Evolutionary conservation across 495 filamentous ascomycete genomes (phyloP).

Genomic region (Platismatia glauca): DNA sequence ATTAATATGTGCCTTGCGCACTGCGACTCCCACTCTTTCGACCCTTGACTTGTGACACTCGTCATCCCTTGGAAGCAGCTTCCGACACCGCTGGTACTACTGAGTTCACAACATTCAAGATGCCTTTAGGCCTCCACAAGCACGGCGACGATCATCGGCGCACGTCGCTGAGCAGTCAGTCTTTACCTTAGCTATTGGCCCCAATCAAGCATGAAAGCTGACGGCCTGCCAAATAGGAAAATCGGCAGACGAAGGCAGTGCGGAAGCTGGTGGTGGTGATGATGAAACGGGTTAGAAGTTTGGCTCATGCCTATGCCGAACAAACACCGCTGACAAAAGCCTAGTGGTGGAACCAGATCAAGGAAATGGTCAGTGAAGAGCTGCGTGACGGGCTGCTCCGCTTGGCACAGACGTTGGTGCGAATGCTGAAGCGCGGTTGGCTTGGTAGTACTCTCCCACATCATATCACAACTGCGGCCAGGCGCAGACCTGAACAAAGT

Average conservation of each 20-base stretch:
- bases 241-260: conserved; percentile 42
- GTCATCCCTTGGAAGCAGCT: not conserved
- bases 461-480: conserved; percentile 92
- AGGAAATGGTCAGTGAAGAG: conserved; percentile 43
- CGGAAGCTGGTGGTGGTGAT: conserved; percentile 39
- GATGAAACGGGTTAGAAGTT: conserved; percentile 56
- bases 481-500: conserved; percentile 93
- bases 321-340: conserved; percentile 10
- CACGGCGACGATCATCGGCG: conserved; percentile 27
- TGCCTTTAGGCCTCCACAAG: conserved; percentile 28
- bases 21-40: not conserved
- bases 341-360: conserved; percentile 34
- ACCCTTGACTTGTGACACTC: not conserved
- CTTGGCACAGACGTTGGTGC: not conserved
- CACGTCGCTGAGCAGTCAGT: conserved; percentile 32
- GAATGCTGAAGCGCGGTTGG: conserved; percentile 5
- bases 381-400: not conserved
- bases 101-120: conserved; percentile 12
- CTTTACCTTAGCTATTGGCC: not conserved
- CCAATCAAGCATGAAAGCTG: not conserved
- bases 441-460: conserved; percentile 73
- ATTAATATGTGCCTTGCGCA: not conserved
- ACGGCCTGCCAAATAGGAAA: conserved; percentile 7
- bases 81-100: not conserved
- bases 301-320: not conserved